Evolutionary conservation across 768 basidiomycete genomes (phyloP).

Genomic region (Mycena haematopus): DNA sequence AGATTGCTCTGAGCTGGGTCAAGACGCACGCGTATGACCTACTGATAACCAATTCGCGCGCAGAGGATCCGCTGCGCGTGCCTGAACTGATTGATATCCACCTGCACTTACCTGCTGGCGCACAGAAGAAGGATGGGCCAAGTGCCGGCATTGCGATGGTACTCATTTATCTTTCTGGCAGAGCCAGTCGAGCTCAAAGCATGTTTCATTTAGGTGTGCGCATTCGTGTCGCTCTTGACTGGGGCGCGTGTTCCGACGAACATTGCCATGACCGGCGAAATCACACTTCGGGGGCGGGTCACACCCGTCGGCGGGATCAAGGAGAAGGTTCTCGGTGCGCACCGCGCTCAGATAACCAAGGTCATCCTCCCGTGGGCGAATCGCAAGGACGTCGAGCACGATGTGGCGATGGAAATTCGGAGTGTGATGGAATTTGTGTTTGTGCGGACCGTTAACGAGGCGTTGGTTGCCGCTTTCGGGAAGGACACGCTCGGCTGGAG

Average conservation of each 20-base stretch:
- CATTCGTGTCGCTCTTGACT: slow-evolving; percentile 84
- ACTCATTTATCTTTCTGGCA: slow-evolving; percentile 23
- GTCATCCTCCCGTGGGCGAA: slow-evolving; percentile 88
- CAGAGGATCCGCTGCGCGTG: slow-evolving; percentile 77
- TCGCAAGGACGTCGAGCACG: slow-evolving; percentile 86
- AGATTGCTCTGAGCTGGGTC: slow-evolving; percentile 92
- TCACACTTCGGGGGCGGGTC: slow-evolving; percentile 83
- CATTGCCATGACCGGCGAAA: slow-evolving; percentile 93
- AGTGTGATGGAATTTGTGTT: slow-evolving; percentile 83
- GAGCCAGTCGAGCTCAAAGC: background rate
- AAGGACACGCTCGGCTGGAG: slow-evolving; percentile 71
- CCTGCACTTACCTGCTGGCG: slow-evolving; percentile 87
- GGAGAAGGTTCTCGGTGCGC: slow-evolving; percentile 89
- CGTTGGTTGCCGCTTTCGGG: slow-evolving; percentile 84
- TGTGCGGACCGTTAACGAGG: slow-evolving; percentile 80
- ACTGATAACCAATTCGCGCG: slow-evolving; percentile 71
- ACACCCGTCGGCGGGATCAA: slow-evolving; percentile 91
- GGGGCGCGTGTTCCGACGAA: slow-evolving; percentile 74
- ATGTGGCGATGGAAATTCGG: slow-evolving; percentile 75
- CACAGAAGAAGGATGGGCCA: slow-evolving; percentile 93
- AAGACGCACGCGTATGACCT: slow-evolving; percentile 84
- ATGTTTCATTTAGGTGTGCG: slow-evolving; percentile 61
- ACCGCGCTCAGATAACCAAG: slow-evolving; percentile 83
- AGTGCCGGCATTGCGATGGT: slow-evolving; percentile 92
- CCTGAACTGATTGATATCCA: slow-evolving; percentile 83